Conservation (phyloP, 108 stramenopile species). For the Bacterosira constricta region DNA sequence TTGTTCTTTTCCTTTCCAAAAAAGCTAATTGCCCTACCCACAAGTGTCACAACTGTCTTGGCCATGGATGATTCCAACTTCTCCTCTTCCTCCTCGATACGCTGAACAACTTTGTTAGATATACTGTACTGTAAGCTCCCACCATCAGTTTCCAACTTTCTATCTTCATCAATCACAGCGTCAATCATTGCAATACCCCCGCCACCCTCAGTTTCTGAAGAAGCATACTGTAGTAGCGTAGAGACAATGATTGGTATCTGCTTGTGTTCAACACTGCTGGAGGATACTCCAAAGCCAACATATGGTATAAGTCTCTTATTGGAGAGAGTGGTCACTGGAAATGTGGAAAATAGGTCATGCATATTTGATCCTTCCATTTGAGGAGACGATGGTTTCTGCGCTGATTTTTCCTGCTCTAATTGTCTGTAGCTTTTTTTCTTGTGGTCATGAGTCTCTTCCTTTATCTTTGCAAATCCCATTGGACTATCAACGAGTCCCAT, state of each 20-base stretch:
- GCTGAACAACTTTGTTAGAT: not conserved
- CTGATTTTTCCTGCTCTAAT: not conserved
- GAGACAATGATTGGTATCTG: constrained; percentile 37
- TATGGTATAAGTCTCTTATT: constrained; percentile 30
- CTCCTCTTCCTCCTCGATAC: constrained; percentile 9
- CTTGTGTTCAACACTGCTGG: constrained; percentile 37
- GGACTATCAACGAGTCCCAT: constrained; percentile 39
- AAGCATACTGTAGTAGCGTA: constrained; percentile 41
- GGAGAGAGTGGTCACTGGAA: constrained; percentile 28
- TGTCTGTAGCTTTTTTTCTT: constrained; percentile 4
- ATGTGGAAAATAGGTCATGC: constrained; percentile 5
- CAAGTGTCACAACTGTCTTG: constrained; percentile 33
- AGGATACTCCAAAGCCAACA: constrained; percentile 41
- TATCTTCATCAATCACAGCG: constrained; percentile 33
- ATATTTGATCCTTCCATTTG: not conserved
- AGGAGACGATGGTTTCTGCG: not conserved
- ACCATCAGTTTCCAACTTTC: not conserved
- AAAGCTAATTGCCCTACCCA: constrained; percentile 31
- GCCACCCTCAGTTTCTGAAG: constrained; percentile 40
- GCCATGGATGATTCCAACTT: constrained; percentile 13
- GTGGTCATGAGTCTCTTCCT: constrained; percentile 2
- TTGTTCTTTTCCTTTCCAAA: constrained; percentile 30
- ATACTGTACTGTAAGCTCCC: not conserved
- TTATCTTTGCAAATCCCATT: constrained; percentile 35
- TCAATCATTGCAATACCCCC: constrained; percentile 47